These are phyloP conservation scores for Lasiosphaeriaceae sp. DNA, from an alignment of 495 filamentous ascomycete genomes.

Conservation along the genomic window DNA sequence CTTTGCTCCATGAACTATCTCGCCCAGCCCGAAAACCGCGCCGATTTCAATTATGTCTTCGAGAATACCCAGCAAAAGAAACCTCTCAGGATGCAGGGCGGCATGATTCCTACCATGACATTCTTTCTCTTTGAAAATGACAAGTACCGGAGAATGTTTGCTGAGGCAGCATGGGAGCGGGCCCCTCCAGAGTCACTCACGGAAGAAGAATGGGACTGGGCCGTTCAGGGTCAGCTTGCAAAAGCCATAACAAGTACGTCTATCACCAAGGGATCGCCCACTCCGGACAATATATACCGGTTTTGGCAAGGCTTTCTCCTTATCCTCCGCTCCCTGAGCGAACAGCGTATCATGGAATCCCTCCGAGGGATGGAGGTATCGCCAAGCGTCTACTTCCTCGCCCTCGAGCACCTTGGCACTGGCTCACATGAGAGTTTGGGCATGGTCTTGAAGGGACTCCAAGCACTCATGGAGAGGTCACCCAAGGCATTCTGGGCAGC, in stretches of 20 bases:
- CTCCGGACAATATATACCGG: slow-evolving; percentile 43
- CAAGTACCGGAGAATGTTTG: slow-evolving; percentile 59
- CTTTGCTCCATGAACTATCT: slow-evolving; percentile 50
- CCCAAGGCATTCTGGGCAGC: slow-evolving; percentile 81
- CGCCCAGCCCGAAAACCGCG: slow-evolving; percentile 31
- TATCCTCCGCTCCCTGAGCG: slow-evolving; percentile 66
- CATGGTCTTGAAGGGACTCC: slow-evolving; percentile 61
- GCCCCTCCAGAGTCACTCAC: slow-evolving; percentile 52
- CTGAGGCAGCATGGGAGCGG: slow-evolving; percentile 60
- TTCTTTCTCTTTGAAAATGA: slow-evolving; percentile 73
- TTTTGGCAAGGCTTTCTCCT: slow-evolving; percentile 74
- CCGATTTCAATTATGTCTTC: slow-evolving; percentile 73
- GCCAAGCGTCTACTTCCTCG: slow-evolving; percentile 67
- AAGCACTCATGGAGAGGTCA: slow-evolving; percentile 64
- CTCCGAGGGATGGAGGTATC: slow-evolving; percentile 70
- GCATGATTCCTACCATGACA: slow-evolving; percentile 73
- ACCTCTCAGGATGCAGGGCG: slow-evolving; percentile 60
- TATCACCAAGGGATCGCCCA: slow-evolving; percentile 7
- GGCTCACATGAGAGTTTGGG: slow-evolving; percentile 54
- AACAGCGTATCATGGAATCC: slow-evolving; percentile 70
- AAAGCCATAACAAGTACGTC: slow-evolving; percentile 33
- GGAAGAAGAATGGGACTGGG: slow-evolving; percentile 75
- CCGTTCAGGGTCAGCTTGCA: slow-evolving; percentile 62
- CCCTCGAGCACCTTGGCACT: slow-evolving; percentile 68
- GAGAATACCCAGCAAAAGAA: slow-evolving; percentile 68